Percentiles rank a stretch among this genome's conserved stretches.
phyloP scores from a whole-genome alignment of 176 grass and related monocot species.

The Oryza meyeriana region DNA sequence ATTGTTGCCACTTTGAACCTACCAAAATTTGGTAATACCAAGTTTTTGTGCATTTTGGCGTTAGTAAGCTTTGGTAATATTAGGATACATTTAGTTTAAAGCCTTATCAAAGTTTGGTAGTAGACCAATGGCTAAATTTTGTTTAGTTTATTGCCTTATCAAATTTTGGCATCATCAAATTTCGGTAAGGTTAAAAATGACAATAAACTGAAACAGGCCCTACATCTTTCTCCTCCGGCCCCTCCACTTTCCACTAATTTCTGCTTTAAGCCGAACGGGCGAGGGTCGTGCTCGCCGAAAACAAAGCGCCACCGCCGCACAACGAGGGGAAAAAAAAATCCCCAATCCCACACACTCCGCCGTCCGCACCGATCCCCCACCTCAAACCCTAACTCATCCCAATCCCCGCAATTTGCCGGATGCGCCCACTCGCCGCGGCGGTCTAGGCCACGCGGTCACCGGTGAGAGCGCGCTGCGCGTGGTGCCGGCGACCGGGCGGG shows the following conservation, averaged over 20 bases:
- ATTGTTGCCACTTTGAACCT: too few species aligned
- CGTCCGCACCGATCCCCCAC: not conserved
- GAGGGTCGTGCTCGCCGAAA: slow-evolving; percentile 18
- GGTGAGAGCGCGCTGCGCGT: not conserved
- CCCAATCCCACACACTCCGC: not conserved
- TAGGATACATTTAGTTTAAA: too few species aligned
- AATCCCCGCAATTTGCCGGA: slow-evolving; percentile 14
- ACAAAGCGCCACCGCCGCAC: slow-evolving; percentile 19
- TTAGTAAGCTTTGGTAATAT: too few species aligned
- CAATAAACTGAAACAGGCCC: too few species aligned
- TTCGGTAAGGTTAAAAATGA: too few species aligned
- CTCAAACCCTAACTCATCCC: slow-evolving; percentile 25
- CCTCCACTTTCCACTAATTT: slow-evolving; percentile 2
- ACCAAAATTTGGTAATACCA: too few species aligned
- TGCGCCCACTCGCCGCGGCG: not conserved
- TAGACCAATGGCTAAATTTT: too few species aligned
- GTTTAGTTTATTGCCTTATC: too few species aligned
- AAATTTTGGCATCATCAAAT: too few species aligned
- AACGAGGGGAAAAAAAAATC: not conserved
- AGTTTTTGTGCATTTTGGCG: too few species aligned
- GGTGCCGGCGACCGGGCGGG: not conserved
- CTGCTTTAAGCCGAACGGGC: not conserved
- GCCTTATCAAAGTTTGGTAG: too few species aligned
- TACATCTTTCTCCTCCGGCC: not conserved
- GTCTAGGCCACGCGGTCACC: not conserved